Base-by-base conservation (phyloP, 2,329 filamentous ascomycete species). In the Microdochium trichocladiopsis region DNA sequence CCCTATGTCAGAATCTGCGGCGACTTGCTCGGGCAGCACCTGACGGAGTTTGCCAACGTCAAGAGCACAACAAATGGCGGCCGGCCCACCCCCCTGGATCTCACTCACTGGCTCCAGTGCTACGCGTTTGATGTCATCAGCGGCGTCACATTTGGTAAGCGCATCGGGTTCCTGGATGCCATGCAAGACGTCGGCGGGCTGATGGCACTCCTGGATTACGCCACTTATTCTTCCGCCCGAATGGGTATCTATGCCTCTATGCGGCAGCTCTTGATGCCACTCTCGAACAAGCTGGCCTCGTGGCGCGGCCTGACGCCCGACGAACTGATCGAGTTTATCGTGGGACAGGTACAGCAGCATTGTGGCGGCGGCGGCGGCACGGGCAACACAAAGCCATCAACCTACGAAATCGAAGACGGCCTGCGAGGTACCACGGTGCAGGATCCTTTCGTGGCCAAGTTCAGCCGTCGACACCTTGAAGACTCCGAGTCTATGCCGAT, bases 401-500 rank as follows among this genome's bases (percentile, higher is more conserved):
- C 14, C 33, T 37, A 11, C 33, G 33, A 37, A n/a, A 8, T 37
- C 33, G 33, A 37, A 37, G 33, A 37, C 12, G 33, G 33, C 33
- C 33, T 37, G 4, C 33, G 33, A 37, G 33, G 33, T 11, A 37
- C 33, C 33, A 37, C 33, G 33, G 33, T 37, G 33, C 33, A 37
- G 33, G 33, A 37, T 8, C 33, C 33, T 16, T 63, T 64, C 51
- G 52, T 63, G 16, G 57, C 57, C 8, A 56, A 57, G 36, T 61
- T 60, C 50, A 51, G 58, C 8, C 50, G 51, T 4, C 58, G 56
- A 22, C 51, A 60, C 28, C 45, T 56, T 23, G 53, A 53, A 6
- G 53, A 61, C 47, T 59, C 62, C 1, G 55, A 59, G 16, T 52
- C 54, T 22, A 77, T 12, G 69, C 69, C 41, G 3, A 25, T 25